Conservation (phyloP, 176 grass and related monocot genomes). For the Carex cristatella region DNA sequence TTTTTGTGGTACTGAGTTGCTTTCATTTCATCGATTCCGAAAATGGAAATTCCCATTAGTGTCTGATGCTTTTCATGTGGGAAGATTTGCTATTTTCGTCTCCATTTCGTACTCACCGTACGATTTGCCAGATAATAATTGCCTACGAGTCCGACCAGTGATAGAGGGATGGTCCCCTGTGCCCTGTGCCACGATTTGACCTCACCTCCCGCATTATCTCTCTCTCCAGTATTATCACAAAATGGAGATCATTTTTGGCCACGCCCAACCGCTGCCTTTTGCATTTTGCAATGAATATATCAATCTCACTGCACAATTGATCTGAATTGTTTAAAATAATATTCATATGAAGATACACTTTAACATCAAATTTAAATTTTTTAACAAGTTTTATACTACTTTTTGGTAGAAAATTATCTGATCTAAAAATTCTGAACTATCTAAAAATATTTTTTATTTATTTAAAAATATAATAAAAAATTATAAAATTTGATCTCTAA, state of each 20-base stretch:
- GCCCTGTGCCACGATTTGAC: neutral
- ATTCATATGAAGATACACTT: too few relatives aligned
- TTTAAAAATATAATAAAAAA: too few relatives aligned
- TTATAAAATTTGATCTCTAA: too few relatives aligned
- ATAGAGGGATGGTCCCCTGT: neutral
- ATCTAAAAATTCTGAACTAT: too few relatives aligned
- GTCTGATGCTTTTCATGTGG: neutral
- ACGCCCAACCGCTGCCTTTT: too few relatives aligned
- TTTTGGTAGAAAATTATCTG: too few relatives aligned
- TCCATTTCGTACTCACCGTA: neutral
- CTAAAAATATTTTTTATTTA: too few relatives aligned
- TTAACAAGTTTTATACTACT: too few relatives aligned
- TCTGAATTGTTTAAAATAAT: too few relatives aligned
- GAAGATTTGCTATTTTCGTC: neutral
- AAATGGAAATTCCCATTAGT: neutral
- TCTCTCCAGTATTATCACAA: neutral
- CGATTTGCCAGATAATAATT: slow-evolving; percentile 4
- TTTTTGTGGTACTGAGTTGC: neutral
- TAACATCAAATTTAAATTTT: too few relatives aligned
- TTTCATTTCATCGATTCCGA: neutral
- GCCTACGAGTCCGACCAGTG: slow-evolving; percentile 5
- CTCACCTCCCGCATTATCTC: neutral
- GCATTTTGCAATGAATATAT: too few relatives aligned
- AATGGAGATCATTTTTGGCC: neutral
- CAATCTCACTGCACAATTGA: too few relatives aligned